These are phyloP conservation scores for Xylona heveae DNA, from an alignment of 495 filamentous ascomycete genomes.

Conservation along the genomic window DNA sequence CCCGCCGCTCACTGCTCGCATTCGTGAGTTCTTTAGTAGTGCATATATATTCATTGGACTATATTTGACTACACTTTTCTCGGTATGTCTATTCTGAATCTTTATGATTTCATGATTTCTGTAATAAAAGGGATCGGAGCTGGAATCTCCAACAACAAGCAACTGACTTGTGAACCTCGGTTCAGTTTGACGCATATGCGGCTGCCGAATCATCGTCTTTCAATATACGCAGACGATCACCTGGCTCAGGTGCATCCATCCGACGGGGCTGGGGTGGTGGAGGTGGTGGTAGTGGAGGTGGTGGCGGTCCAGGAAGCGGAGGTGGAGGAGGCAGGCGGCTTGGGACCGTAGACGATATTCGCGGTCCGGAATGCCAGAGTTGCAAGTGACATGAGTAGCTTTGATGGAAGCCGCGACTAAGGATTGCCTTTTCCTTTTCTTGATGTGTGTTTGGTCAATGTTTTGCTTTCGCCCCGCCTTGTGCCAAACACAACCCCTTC, in stretches of 20 bases:
- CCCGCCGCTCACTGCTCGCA: conserved; percentile 16
- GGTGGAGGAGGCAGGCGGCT: conserved; percentile 1
- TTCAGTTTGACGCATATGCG: conserved; percentile 44
- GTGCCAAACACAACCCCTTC: no score
- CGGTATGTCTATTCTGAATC: conserved; percentile 15
- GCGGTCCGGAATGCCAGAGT: conserved; percentile 2
- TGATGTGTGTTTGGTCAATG: no score
- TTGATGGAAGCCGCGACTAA: no score
- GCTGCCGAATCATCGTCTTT: conserved; percentile 41
- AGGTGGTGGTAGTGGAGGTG: conserved; percentile 1
- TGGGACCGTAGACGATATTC: conserved; percentile 1
- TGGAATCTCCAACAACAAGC: no score
- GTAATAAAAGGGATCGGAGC: conserved; percentile 3
- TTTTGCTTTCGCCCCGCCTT: no score
- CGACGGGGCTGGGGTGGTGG: background rate
- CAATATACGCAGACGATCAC: conserved; percentile 21
- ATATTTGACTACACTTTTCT: conserved; percentile 35
- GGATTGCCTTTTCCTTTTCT: no score
- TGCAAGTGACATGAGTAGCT: no score
- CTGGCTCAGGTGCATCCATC: background rate
- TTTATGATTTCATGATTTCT: background rate
- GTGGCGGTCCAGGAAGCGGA: background rate
- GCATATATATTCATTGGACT: conserved; percentile 34
- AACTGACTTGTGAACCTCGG: no score
- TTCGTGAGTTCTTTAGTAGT: conserved; percentile 22